Evolutionary conservation across 495 filamentous ascomycete species (phyloP), one percentile per base, ranked within the genome.

Genomic region (Melanomma pulvis-pyrius): DNA sequence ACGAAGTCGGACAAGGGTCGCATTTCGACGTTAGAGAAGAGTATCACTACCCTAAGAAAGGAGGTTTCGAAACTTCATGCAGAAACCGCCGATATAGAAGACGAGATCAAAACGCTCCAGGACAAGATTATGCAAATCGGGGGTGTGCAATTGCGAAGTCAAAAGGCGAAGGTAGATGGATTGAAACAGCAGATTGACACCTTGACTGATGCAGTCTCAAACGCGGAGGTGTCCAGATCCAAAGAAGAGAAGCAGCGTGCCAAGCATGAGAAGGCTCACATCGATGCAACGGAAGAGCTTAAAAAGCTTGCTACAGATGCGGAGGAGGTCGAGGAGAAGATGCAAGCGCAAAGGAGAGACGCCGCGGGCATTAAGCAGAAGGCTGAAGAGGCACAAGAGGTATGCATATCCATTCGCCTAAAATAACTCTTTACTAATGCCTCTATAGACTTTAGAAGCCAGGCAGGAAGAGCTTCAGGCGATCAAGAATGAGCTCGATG

Each of bases 41-140:
- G 89, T 69, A 88, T 97, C 54, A 77, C 82, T 9, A 85, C 86
- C 51, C 77, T 96, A 44, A 85, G 92, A 67, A 82, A 87, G 50
- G 91, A 98, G 69, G 84, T 96, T 22, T 85, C 89, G 36, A 90
- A 89, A 67, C 82, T 98, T 11, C 89, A 88, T 58, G 79, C 82
- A 22, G 91, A 97, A 75, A 96, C 90, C 41, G 81, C 88, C 17
- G 91, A 87, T 28, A 87, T 97, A 22, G 96, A 98, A 70, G 86
- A 88, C 41, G 94, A 97, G 75, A 97, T 98, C 69, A 91, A 94
- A 77, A 81, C 79, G 1, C 82, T 98, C 21, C 93, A 98, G 75
- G 88, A 91, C 80, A 96, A 94, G 81, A 98, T 98, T 71, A 97
- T 98, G 93, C 89, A 97, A 77, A 87, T 96, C 59, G 94, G 94